phyloP scores from a whole-genome alignment of 1,139 yeast genomes.

The Tardiomyces depauwii region DNA sequence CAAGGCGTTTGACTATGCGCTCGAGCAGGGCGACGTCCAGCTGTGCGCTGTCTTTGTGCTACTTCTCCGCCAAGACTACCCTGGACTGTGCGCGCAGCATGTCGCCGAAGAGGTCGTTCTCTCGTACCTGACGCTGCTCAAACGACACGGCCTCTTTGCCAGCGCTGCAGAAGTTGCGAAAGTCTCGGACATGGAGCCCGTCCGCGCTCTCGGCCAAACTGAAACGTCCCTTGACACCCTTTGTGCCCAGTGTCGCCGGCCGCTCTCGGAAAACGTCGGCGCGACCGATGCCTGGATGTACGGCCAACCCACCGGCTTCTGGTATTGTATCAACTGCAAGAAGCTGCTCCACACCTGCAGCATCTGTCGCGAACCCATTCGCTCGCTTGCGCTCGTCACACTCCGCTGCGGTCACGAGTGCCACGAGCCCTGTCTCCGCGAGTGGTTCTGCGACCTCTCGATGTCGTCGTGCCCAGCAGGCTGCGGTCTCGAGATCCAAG shows the following conservation, averaged over 20 bases:
- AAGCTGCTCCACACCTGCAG: constrained; percentile 55
- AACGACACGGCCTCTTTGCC: constrained; percentile 41
- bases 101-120: constrained; percentile 44
- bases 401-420: constrained; percentile 81
- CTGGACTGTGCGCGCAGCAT: constrained; percentile 15
- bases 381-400: constrained; percentile 58
- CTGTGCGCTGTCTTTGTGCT: constrained; percentile 51
- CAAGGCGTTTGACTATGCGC: constrained; percentile 42
- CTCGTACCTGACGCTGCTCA: constrained; percentile 46
- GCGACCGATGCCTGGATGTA: constrained; percentile 8
- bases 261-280: constrained; percentile 48
- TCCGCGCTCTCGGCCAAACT: constrained; percentile 37
- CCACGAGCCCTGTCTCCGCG: constrained; percentile 67
- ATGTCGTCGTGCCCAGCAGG: constrained; percentile 78
- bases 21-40: constrained; percentile 54
- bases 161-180: constrained; percentile 36
- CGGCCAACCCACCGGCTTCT: constrained; percentile 42
- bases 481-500: constrained; percentile 28
- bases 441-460: constrained; percentile 62
- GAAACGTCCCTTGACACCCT: constrained; percentile 51
- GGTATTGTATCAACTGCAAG: constrained; percentile 76
- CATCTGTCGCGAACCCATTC: constrained; percentile 71
- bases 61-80: constrained; percentile 39
- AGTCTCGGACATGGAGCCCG: constrained; percentile 23
- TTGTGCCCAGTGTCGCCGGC: constrained; percentile 57